Conservation (phyloP, 2,329 filamentous ascomycete genomes). For the Ceratocystis ficicola region DNA sequence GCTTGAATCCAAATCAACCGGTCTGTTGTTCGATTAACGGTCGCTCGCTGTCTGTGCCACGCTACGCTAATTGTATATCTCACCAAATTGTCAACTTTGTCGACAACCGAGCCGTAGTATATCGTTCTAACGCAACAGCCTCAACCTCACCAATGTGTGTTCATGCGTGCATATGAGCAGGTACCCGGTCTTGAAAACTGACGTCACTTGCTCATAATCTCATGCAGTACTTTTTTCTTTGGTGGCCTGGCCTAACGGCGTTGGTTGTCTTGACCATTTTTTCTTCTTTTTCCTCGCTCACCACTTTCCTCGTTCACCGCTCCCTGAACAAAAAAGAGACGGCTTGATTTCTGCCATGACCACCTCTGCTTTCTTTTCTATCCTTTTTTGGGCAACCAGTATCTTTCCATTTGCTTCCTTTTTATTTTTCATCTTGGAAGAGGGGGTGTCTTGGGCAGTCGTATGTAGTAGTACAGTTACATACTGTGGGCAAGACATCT, state of each 20-base stretch:
- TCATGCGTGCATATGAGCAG: neutral
- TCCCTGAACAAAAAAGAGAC: neutral
- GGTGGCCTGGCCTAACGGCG: neutral
- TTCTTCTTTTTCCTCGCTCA: constrained; percentile 2
- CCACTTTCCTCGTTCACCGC: neutral
- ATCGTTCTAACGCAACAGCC: neutral
- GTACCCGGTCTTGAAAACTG: neutral
- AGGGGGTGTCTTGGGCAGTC: constrained; percentile 11
- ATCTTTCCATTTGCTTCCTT: constrained; percentile 12
- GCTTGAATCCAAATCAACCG: constrained; percentile 6
- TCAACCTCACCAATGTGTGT: neutral
- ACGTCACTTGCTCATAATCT: neutral
- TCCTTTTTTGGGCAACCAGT: neutral
- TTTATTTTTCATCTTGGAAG: neutral
- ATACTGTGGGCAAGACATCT: constrained; percentile 9
- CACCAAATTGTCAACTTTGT: neutral
- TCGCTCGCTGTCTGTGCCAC: neutral
- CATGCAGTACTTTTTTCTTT: neutral
- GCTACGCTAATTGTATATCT: neutral
- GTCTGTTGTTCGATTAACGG: neutral
- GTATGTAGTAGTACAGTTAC: constrained; percentile 13
- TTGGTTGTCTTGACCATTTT: constrained; percentile 13
- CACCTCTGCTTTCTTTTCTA: constrained; percentile 5
- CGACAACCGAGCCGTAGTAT: neutral
- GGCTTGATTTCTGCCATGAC: neutral